These are phyloP conservation scores for Camelina hispida DNA, from an alignment of 345 rosid genomes.

Conservation along the genomic window DNA sequence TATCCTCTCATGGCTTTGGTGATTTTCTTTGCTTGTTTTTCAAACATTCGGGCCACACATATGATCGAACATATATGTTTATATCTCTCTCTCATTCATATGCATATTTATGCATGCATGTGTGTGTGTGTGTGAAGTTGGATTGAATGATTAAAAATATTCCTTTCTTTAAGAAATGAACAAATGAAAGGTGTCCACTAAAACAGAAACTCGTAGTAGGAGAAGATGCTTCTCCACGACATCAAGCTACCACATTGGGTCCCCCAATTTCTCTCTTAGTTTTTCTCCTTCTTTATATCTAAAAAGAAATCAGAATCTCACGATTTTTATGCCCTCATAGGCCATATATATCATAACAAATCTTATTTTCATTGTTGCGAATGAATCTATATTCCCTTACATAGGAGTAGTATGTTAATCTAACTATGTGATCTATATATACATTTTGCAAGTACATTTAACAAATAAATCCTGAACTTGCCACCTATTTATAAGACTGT, in stretches of 20 bases:
- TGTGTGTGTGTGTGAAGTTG: constrained; percentile 40
- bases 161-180: constrained; percentile 47
- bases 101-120: constrained; percentile 42
- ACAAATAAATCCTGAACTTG: too few relatives aligned
- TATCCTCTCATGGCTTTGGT: constrained; percentile 42
- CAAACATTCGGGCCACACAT: constrained; percentile 75
- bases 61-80: constrained; percentile 31
- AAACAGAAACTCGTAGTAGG: constrained; percentile 41
- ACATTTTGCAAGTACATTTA: too few relatives aligned
- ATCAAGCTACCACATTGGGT: constrained; percentile 44
- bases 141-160: constrained; percentile 47
- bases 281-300: constrained; percentile 49
- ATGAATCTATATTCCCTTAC: constrained; percentile 9
- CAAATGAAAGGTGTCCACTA: constrained; percentile 45
- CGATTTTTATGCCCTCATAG: constrained; percentile 25
- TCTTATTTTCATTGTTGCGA: not conserved
- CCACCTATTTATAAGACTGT: too few relatives aligned
- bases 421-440: not conserved
- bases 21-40: constrained; percentile 64
- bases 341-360: constrained; percentile 11
- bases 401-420: not conserved
- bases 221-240: constrained; percentile 50
- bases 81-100: constrained; percentile 15
- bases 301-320: constrained; percentile 4
- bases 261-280: constrained; percentile 41